A percentile compares a stretch with the other conserved stretches of the same genome.
These are phyloP conservation scores for Lagenidium giganteum DNA, from an alignment of 352 stramenopile species.

Conservation along the genomic window DNA sequence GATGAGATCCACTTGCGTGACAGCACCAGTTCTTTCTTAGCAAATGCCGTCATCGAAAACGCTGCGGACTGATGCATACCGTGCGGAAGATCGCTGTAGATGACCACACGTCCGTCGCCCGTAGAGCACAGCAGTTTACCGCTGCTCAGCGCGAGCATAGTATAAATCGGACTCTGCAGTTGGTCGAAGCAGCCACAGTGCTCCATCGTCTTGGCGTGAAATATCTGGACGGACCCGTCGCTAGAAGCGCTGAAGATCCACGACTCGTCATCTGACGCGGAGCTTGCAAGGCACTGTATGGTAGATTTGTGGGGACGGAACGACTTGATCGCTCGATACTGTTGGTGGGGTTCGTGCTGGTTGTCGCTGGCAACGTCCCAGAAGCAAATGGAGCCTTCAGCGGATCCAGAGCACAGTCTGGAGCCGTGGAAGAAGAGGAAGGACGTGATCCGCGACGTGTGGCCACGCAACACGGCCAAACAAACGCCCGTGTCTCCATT, in stretches of 20 bases:
- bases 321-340: constrained; percentile 6
- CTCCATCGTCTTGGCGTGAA: constrained; percentile 32
- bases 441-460: constrained; percentile 52
- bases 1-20: constrained; percentile 57
- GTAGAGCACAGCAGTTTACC: constrained; percentile 51
- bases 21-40: constrained; percentile 32
- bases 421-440: constrained; percentile 14
- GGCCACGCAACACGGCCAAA: constrained; percentile 28
- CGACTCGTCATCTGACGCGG: neutral
- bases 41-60: constrained; percentile 3
- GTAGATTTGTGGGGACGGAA: constrained; percentile 47
- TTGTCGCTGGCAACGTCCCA: constrained; percentile 25
- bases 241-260: constrained; percentile 61
- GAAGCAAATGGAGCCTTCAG: constrained; percentile 52
- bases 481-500: constrained; percentile 32
- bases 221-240: constrained; percentile 68
- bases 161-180: constrained; percentile 50
- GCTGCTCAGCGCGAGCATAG: constrained; percentile 18
- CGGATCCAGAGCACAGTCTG: constrained; percentile 49
- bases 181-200: constrained; percentile 36
- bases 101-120: constrained; percentile 52
- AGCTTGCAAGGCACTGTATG: constrained; percentile 36
- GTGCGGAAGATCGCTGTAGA: constrained; percentile 27
- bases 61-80: too few relatives aligned
- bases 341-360: neutral